A percentile compares a stretch with the other conserved stretches of the same genome.
These are phyloP conservation scores for Suillus brevipes DNA, from an alignment of 768 basidiomycete species.

Conservation along the genomic window DNA sequence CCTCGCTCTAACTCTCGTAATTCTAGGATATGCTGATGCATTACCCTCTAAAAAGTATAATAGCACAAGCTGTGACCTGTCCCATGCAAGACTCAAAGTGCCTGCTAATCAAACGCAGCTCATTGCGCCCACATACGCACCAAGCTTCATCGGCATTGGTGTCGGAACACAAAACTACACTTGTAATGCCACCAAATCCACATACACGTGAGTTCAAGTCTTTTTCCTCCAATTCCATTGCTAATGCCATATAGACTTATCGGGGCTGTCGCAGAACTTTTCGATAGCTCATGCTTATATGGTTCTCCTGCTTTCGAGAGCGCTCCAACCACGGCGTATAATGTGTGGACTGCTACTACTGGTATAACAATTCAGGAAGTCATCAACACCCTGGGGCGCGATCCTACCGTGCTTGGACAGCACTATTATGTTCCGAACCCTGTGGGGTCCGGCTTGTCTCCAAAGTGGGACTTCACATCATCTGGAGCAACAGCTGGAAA, in stretches of 20 bases:
- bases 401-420: constrained; percentile 39
- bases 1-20: background rate
- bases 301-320: constrained; percentile 28
- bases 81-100: constrained; percentile 23
- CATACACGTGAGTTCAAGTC: constrained; percentile 43
- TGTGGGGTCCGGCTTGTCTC: constrained; percentile 41
- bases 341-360: constrained; percentile 28
- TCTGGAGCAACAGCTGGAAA: constrained; percentile 40
- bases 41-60: background rate
- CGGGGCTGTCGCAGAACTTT: constrained; percentile 53
- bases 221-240: background rate
- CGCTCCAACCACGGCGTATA: constrained; percentile 35
- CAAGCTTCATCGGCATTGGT: constrained; percentile 46
- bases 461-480: constrained; percentile 59
- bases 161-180: constrained; percentile 59
- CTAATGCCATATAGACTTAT: constrained; percentile 35
- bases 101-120: constrained; percentile 34
- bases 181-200: constrained; percentile 41
- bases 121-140: constrained; percentile 34
- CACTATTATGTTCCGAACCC: constrained; percentile 60
- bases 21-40: constrained; percentile 3
- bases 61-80: constrained; percentile 24
- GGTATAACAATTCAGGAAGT: constrained; percentile 21
- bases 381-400: constrained; percentile 14
- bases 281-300: constrained; percentile 54